Evolutionary conservation across 768 basidiomycete genomes (phyloP).

Genomic region (Russula griseocarnosa): DNA sequence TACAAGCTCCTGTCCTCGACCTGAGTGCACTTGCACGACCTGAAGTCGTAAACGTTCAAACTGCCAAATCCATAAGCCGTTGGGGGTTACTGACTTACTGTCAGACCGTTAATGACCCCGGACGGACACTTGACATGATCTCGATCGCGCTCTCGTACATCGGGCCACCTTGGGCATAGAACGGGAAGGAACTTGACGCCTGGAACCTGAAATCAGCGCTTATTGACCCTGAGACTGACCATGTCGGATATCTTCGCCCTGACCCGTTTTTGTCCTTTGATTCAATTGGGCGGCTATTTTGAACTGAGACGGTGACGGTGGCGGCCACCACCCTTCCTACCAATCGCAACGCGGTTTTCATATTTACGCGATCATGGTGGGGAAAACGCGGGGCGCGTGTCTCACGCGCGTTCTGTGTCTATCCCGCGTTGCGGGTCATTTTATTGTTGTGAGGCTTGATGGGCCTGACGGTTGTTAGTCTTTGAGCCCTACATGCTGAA

Average conservation of each 20-base stretch:
- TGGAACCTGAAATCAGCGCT: not conserved
- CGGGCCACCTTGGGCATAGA: not conserved
- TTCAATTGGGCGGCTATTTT: not conserved
- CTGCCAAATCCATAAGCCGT: not conserved
- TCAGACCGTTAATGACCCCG: not conserved
- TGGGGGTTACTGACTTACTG: not conserved
- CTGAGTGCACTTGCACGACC: not conserved
- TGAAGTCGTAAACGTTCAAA: not conserved
- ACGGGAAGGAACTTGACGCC: not conserved
- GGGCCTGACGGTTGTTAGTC: not conserved
- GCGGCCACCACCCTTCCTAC: not conserved
- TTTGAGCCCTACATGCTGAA: not conserved
- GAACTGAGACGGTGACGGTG: not conserved
- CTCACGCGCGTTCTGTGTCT: not conserved
- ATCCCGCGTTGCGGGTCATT: not conserved
- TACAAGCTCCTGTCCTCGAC: not conserved
- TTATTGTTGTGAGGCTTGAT: not conserved
- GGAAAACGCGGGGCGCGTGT: not conserved
- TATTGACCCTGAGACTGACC: not conserved
- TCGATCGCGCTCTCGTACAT: not conserved
- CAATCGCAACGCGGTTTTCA: constrained; percentile 17
- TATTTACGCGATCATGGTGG: constrained; percentile 15
- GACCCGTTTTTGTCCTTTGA: not conserved
- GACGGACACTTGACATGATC: not conserved
- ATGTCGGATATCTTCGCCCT: not conserved